A percentile compares a stretch with the other conserved stretches of the same genome.
These are phyloP conservation scores for Acacia crassicarpa DNA, from an alignment of 306 rosid genomes.

Conservation along the genomic window DNA sequence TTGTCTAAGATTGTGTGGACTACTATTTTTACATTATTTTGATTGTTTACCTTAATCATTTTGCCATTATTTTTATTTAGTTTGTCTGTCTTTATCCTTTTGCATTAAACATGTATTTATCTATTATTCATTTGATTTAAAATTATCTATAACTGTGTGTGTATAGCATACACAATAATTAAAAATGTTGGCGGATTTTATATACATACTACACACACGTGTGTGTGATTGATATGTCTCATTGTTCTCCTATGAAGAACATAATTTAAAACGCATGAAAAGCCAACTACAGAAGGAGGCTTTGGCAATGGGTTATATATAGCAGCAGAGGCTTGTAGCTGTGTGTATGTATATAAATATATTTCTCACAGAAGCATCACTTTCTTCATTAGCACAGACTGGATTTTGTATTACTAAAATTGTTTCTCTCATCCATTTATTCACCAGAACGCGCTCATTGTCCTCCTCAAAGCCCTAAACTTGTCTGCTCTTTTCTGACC, in stretches of 20 bases:
- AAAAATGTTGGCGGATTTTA: neutral
- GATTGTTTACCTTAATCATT: too few species aligned
- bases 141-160: too few species aligned
- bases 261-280: constrained; percentile 8
- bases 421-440: neutral
- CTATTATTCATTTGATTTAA: too few species aligned
- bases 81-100: too few species aligned
- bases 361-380: constrained; percentile 1
- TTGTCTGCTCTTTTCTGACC: constrained; percentile 47
- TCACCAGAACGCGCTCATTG: constrained; percentile 56
- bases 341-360: neutral
- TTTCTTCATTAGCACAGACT: neutral
- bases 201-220: neutral
- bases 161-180: neutral
- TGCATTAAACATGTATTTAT: too few species aligned
- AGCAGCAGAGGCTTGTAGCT: neutral
- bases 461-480: constrained; percentile 53
- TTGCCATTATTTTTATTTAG: too few species aligned
- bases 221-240: neutral
- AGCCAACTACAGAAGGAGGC: neutral
- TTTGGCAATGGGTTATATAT: neutral
- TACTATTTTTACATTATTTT: too few species aligned
- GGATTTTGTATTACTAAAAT: neutral
- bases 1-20: too few species aligned
- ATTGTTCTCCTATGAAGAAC: neutral